phyloP scores from a whole-genome alignment of 2,329 filamentous ascomycete species.

The Aspergillus sojae region DNA sequence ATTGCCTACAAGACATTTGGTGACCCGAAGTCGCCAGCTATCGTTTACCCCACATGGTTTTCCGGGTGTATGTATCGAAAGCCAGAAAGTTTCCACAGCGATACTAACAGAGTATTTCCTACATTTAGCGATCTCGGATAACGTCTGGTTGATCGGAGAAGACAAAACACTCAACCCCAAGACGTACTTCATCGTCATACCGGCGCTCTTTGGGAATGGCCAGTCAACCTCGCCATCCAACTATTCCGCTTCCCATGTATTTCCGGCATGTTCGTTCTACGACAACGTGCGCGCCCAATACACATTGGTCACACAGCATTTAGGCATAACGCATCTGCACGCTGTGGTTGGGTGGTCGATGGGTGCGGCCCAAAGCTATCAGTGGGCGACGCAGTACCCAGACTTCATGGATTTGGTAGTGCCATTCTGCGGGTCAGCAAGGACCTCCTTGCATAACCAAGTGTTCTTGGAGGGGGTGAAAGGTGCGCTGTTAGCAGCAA shows the following conservation, averaged over 20 bases:
- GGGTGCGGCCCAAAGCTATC: conserved; percentile 68
- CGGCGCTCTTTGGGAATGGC: conserved; percentile 70
- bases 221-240: conserved; percentile 71
- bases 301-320: conserved; percentile 64
- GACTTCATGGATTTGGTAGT: conserved; percentile 67
- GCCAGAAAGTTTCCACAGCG: not conserved
- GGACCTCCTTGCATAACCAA: conserved; percentile 67
- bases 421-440: conserved; percentile 68
- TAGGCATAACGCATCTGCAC: conserved; percentile 62
- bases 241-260: conserved; percentile 55
- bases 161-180: conserved; percentile 66
- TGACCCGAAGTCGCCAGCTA: conserved; percentile 60
- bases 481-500: conserved; percentile 60
- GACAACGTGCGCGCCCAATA: conserved; percentile 72
- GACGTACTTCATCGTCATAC: conserved; percentile 69
- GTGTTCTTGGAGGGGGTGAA: conserved; percentile 70
- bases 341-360: conserved; percentile 72
- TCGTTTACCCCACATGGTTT: conserved; percentile 80
- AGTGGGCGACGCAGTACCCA: conserved; percentile 65
- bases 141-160: conserved; percentile 72
- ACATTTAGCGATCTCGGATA: conserved; percentile 62
- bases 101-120: not conserved
- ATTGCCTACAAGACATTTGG: conserved; percentile 80
- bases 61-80: conserved; percentile 54
- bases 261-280: conserved; percentile 65